phyloP scores from a whole-genome alignment of 352 stramenopile species.

The Pythium dissotocum region DNA sequence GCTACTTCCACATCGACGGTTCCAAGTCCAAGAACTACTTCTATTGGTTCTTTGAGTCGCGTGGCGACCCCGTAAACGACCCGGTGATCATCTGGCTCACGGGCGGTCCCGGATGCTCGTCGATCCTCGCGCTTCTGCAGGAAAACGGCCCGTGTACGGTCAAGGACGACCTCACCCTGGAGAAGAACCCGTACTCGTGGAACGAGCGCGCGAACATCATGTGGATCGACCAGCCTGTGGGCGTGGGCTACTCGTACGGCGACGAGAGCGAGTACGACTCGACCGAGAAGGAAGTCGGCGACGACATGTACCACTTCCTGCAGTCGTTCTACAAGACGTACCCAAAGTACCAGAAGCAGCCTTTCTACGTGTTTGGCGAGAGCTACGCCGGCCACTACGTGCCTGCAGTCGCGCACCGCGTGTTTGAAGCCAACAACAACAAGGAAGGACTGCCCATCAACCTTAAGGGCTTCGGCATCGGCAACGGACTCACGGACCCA shows the following conservation, averaged over 20 bases:
- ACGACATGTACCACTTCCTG: conserved; percentile 97
- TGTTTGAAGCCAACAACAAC: conserved; percentile 76
- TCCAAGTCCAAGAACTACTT: conserved; percentile 94
- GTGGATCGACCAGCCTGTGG: conserved; percentile 96
- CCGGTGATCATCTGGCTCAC: conserved; percentile 97
- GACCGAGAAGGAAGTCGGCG: conserved; percentile 91
- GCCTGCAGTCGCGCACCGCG: conserved; percentile 72
- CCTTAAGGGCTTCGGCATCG: conserved; percentile 93
- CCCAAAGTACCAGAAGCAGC: conserved; percentile 88
- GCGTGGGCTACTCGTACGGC: conserved; percentile 94
- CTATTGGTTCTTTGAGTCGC: conserved; percentile 96
- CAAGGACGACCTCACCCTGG: conserved; percentile 88
- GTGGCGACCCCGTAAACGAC: conserved; percentile 74
- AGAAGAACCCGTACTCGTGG: conserved; percentile 92
- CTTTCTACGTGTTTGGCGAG: conserved; percentile 95
- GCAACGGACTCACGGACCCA: conserved; percentile 95
- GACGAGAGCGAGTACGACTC: conserved; percentile 85
- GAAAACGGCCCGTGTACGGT: conserved; percentile 97
- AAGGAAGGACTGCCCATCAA: conserved; percentile 81
- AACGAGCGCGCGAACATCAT: conserved; percentile 94
- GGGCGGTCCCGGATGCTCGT: conserved; percentile 95
- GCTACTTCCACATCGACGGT: conserved; percentile 84
- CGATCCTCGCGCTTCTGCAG: conserved; percentile 89
- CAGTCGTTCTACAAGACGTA: conserved; percentile 92
- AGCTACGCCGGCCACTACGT: conserved; percentile 95